A percentile compares a stretch with the other conserved stretches of the same genome.
These are phyloP conservation scores for Lichenothelia convexa DNA, from an alignment of 495 filamentous ascomycete genomes.

Conservation along the genomic window DNA sequence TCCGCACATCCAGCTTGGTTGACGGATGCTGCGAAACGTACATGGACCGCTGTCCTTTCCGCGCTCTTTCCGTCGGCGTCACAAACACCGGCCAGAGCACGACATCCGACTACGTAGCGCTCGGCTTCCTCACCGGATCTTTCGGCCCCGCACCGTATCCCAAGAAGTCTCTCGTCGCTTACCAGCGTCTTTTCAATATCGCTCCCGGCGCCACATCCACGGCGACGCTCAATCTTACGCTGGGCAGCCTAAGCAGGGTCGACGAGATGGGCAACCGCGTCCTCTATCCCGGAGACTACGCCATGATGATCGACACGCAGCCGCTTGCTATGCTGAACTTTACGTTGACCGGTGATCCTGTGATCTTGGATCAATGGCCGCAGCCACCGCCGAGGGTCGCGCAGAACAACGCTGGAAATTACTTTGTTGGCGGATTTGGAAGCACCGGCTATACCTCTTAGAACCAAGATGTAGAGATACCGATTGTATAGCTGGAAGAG, in stretches of 20 bases:
- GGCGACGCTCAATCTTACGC: constrained; percentile 30
- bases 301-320: constrained; percentile 33
- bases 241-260: constrained; percentile 39
- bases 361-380: constrained; percentile 29
- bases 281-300: constrained; percentile 48
- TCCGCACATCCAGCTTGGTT: constrained; percentile 17
- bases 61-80: constrained; percentile 26
- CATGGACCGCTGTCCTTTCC: constrained; percentile 13
- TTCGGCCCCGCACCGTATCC: constrained; percentile 42
- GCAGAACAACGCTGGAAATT: constrained; percentile 1
- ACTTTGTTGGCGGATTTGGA: constrained; percentile 4
- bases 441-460: too few species aligned
- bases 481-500: too few species aligned
- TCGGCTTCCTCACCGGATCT: constrained; percentile 35
- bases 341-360: constrained; percentile 25
- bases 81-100: constrained; percentile 33
- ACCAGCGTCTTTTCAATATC: constrained; percentile 32
- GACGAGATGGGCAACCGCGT: constrained; percentile 40
- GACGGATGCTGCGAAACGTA: constrained; percentile 16
- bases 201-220: constrained; percentile 19
- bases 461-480: too few species aligned
- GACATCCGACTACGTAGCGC: constrained; percentile 38
- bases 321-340: constrained; percentile 22
- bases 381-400: constrained; percentile 10
- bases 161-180: constrained; percentile 44